A percentile compares a stretch with the other conserved stretches of the same genome.
Conservation (phyloP, 352 stramenopile species). For the Globisporangium orthogonon region DNA sequence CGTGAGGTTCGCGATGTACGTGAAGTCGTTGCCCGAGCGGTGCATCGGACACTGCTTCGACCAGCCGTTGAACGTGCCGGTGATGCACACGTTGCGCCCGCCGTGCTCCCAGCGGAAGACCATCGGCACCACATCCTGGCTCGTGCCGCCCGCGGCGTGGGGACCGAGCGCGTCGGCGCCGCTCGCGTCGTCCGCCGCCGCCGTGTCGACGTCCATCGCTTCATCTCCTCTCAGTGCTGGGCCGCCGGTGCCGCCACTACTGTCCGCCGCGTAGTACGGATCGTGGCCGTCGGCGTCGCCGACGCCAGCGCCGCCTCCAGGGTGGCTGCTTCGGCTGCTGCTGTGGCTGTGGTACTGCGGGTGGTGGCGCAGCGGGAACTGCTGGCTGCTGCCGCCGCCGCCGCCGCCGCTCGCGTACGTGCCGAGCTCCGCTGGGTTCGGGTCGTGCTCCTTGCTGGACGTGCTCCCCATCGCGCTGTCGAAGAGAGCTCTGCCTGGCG, state of each 20-base stretch:
- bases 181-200: conserved; percentile 5
- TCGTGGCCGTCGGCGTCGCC: conserved; percentile 7
- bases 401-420: conserved; percentile 34
- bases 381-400: conserved; percentile 12
- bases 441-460: conserved; percentile 77
- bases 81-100: conserved; percentile 96
- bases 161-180: conserved; percentile 5
- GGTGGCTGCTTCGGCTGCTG: background rate
- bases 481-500: background rate
- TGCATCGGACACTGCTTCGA: conserved; percentile 99
- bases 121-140: conserved; percentile 81
- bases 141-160: background rate
- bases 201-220: conserved; percentile 64
- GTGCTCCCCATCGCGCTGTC: conserved; percentile 61
- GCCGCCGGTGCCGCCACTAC: conserved; percentile 4
- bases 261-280: conserved; percentile 13
- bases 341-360: conserved; percentile 32
- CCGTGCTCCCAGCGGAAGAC: conserved; percentile 99
- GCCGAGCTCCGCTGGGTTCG: conserved; percentile 71
- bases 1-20: conserved; percentile 98
- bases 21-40: conserved; percentile 99
- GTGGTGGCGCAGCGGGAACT: conserved; percentile 64
- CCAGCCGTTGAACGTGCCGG: conserved; percentile 99
- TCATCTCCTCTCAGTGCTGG: conserved; percentile 17
- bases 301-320: too few species aligned